Evolutionary conservation across 1,284 basidiomycete species (phyloP).

Genomic region (Stereum hirsutum): DNA sequence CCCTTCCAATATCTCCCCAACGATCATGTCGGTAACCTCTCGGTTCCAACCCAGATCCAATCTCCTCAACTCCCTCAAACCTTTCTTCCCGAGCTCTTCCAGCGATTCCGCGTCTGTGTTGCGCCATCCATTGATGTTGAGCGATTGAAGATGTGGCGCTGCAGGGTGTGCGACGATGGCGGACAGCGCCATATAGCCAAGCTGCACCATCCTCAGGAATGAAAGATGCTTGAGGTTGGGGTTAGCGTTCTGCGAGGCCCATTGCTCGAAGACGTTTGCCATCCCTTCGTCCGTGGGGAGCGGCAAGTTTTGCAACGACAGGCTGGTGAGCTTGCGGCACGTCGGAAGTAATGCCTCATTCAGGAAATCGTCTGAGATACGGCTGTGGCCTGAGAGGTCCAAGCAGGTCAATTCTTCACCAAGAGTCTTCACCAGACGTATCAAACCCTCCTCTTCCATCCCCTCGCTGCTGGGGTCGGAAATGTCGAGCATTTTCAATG

Average conservation of each 20-base stretch:
- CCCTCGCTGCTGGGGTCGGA: slow-evolving; percentile 27
- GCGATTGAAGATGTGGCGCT: slow-evolving; percentile 43
- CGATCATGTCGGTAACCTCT: slow-evolving; percentile 73
- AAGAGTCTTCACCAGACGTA: slow-evolving; percentile 36
- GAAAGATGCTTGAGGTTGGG: slow-evolving; percentile 43
- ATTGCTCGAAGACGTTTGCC: slow-evolving; percentile 51
- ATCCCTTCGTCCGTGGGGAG: slow-evolving; percentile 67
- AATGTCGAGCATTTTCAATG: slow-evolving; percentile 41
- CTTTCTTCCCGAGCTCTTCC: slow-evolving; percentile 36
- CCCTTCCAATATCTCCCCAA: slow-evolving; percentile 62
- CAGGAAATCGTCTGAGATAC: slow-evolving; percentile 50
- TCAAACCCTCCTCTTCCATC: slow-evolving; percentile 37
- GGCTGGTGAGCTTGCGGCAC: slow-evolving; percentile 39
- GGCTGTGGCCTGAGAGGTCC: slow-evolving; percentile 55
- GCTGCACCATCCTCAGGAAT: slow-evolving; percentile 51
- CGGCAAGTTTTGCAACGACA: slow-evolving; percentile 51
- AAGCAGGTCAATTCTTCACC: slow-evolving; percentile 37
- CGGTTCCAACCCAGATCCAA: slow-evolving; percentile 89
- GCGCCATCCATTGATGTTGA: slow-evolving; percentile 79
- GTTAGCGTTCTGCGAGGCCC: slow-evolving; percentile 24
- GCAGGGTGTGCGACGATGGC: slow-evolving; percentile 64
- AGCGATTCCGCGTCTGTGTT: slow-evolving; percentile 50
- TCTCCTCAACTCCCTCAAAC: slow-evolving; percentile 40
- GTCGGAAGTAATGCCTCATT: slow-evolving; percentile 51
- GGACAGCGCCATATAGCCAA: slow-evolving; percentile 49